phyloP scores from a whole-genome alignment of 148 eudicot genomes.

The Rheum nobile region DNA sequence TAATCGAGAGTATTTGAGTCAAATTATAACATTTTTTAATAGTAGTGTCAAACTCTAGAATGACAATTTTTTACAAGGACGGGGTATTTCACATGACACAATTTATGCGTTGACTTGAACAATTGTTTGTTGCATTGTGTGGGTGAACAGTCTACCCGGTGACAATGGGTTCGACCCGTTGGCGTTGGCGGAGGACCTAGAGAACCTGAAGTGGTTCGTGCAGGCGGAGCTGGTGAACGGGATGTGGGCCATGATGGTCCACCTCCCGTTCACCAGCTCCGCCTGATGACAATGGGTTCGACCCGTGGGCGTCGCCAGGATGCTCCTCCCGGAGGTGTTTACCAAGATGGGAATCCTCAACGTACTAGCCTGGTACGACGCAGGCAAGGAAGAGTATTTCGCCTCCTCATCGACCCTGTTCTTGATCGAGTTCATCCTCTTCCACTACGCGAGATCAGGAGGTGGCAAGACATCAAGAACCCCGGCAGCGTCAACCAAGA shows the following conservation, averaged over 20 bases:
- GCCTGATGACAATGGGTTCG: too few species aligned
- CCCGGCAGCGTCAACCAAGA: conserved; percentile 98
- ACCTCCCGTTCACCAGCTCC: too few species aligned
- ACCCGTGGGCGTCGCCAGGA: conserved; percentile 88
- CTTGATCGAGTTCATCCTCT: conserved; percentile 91
- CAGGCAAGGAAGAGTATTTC: conserved; percentile 83
- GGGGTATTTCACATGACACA: too few species aligned
- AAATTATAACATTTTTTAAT: too few species aligned
- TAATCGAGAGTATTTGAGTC: too few species aligned
- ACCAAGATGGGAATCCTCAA: conserved; percentile 67
- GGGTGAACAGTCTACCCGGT: conserved; percentile 56
- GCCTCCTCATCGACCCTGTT: conserved; percentile 92
- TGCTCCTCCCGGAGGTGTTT: conserved; percentile 84
- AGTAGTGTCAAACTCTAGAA: too few species aligned
- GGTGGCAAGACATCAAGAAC: conserved; percentile 99
- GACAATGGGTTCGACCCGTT: conserved; percentile 99
- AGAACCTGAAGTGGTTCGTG: conserved; percentile 79
- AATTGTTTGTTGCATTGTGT: too few species aligned
- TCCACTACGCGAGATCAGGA: conserved; percentile 93
- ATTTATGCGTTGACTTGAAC: too few species aligned
- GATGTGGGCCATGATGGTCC: conserved; percentile 98
- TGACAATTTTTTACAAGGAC: too few species aligned
- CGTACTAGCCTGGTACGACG: conserved; percentile 81
- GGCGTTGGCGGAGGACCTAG: conserved; percentile 93
- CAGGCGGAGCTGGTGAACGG: conserved; percentile 94